Evolutionary conservation across 2,329 filamentous ascomycete genomes (phyloP).

Genomic region (Fusarium lyarnte): DNA sequence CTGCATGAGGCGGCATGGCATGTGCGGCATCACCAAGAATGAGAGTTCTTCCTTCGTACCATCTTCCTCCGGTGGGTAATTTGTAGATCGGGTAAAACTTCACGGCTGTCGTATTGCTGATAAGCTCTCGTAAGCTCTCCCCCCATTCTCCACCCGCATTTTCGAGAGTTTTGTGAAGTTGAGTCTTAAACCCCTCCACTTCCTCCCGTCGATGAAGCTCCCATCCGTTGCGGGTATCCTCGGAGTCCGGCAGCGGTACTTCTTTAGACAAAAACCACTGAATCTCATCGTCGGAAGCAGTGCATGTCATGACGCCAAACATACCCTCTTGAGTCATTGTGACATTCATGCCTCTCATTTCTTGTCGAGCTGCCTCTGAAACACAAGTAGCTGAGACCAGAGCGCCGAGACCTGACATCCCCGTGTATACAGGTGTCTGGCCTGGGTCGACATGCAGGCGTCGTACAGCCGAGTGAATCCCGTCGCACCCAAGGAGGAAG

Average conservation of each 20-base stretch:
- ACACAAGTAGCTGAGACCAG: not conserved
- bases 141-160: not conserved
- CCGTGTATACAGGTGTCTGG: not conserved
- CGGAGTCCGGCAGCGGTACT: not conserved
- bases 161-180: not conserved
- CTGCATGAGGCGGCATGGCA: not conserved
- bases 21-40: not conserved
- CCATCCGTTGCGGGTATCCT: not conserved
- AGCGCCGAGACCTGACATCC: not conserved
- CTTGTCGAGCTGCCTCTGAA: not conserved
- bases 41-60: not conserved
- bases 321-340: not conserved
- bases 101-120: not conserved
- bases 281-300: not conserved
- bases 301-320: not conserved
- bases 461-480: not conserved
- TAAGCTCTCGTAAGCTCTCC: not conserved
- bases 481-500: not conserved
- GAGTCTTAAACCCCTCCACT: not conserved
- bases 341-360: not conserved
- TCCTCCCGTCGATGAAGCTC: not conserved
- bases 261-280: not conserved
- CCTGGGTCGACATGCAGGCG: not conserved
- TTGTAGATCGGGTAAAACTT: conserved; percentile 3
- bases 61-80: not conserved